Base-by-base conservation (phyloP, 352 stramenopile species). In the Pythium brassicae region DNA sequence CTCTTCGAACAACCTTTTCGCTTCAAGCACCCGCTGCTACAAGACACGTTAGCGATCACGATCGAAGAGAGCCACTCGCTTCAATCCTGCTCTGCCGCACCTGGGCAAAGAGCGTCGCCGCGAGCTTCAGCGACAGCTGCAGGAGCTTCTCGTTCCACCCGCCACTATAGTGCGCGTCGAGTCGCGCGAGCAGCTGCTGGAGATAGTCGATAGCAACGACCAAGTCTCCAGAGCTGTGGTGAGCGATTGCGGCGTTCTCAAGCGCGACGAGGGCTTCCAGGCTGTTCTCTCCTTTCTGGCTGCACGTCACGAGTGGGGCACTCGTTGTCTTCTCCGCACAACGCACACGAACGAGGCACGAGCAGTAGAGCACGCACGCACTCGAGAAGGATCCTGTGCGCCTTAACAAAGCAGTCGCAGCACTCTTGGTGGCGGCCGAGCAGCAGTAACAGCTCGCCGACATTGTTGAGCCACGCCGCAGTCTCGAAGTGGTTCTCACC, bases 141-240 rank as follows among this genome's bases (percentile, higher is more conserved):
- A 88, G 62, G 9, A 85, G 55, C 39, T 71, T 72, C 6, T 71
- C 66, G 47, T 89, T 87, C 63, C 68, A 74, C 9, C 68, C 78
- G 27, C 68, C 77, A 15, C 67, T 62, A 37, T 85, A 89, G 8
- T 72, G 40, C 19, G 58, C 55, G 0, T 47, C 35, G 5, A 86
- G 55, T 1, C 63, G 55, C 8, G 44, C 40, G 11, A 79, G 61
- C 20, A 82, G 58, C 22, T 56, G 44, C n/a, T 63, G 53, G 17
- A 92, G 54, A 19, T 70, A 45, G 26, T 15, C 47, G 45, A 86
- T 63, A 0, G 72, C 63, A 2, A 57, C 22, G 2, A 39, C 50
- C 1, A 65, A 34, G 2, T 65, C 53, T 0, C 50, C 51, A 4
- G 45, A 54, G 0, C 59, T 43, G 6, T 71, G 29, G 22, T 59